Base-by-base conservation (phyloP, 352 stramenopile genomes). In the Phytophthora hybrid region DNA sequence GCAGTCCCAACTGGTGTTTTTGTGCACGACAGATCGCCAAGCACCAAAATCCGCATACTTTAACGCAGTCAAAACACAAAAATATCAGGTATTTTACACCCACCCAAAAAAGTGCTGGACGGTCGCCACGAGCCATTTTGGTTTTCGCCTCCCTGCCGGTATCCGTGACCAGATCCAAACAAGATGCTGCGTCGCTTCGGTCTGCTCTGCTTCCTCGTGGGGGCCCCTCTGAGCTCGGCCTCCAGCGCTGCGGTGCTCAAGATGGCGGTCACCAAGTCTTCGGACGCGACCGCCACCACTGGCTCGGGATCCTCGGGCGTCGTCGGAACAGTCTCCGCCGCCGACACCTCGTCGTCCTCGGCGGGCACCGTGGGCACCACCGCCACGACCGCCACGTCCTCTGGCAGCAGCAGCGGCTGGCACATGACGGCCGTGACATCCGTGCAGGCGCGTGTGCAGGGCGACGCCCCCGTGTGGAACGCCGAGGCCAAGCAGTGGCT, bases 401-500 rank as follows among this genome's bases (percentile, higher is more conserved):
- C 47, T 29, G 18, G 47, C 47, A 54, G 47, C 53, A 74, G 54
- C 59, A 59, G 59, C 18, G 65, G 66, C 14, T 78, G 71, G 71
- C 66, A 74, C 60, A 78, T 78, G 71, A 75, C 13, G 23, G 19
- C 66, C 6, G 81, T 91, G 8, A 83, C 61, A 1, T 66, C 70
- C 0, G 57, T 93, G 18, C 84, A 91, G 31, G 83, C 73, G 11
- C 85, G 85, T 54, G 82, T 90, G 21, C 81, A 93, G 66, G 81
- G 79, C 10, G 77, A 89, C 39, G 59, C 68, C 3, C 85, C 85
- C 3, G 66, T 77, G 14, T 87, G 75, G 77, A 73, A 84, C 19
- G 63, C 74, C 2, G 68, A 80, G 14, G 71, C 73, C 10, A 21
- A 75, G 14, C 21, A 78, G 44, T 89, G 73, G 70, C 41, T 81